A percentile compares a stretch with the other conserved stretches of the same genome.
These are phyloP conservation scores for Podaxis sp. DNA, from an alignment of 768 basidiomycete genomes.

Conservation along the genomic window DNA sequence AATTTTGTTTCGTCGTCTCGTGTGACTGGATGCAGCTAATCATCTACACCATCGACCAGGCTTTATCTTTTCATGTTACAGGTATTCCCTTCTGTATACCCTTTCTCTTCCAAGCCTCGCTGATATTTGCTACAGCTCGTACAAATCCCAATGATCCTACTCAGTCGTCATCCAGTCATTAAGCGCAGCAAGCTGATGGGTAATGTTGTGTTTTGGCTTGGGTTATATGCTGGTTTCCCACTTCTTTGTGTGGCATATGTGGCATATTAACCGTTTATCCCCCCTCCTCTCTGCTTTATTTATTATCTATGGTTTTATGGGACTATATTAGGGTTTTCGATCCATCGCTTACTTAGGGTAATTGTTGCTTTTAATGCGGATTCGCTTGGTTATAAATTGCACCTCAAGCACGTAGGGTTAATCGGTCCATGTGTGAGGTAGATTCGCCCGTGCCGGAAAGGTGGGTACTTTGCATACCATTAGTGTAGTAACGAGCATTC, in stretches of 20 bases:
- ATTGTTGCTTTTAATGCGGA: neutral
- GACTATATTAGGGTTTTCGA: neutral
- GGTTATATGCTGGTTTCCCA: slow-evolving; percentile 89
- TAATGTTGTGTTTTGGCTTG: slow-evolving; percentile 90
- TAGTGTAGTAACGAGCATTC: too few species aligned
- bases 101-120: neutral
- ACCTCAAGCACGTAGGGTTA: too few species aligned
- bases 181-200: slow-evolving; percentile 79
- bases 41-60: slow-evolving; percentile 29
- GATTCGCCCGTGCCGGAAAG: too few species aligned
- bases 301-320: neutral
- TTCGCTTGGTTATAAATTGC: neutral
- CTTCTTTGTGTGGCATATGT: slow-evolving; percentile 76
- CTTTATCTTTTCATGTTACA: slow-evolving; percentile 84
- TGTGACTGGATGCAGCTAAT: neutral
- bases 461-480: too few species aligned
- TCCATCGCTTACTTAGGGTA: neutral
- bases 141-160: slow-evolving; percentile 86
- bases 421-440: too few species aligned
- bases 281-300: neutral
- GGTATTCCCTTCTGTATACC: slow-evolving; percentile 26
- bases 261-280: slow-evolving; percentile 27
- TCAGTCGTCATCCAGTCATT: slow-evolving; percentile 73
- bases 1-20: slow-evolving; percentile 17
- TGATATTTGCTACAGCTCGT: slow-evolving; percentile 48